phyloP scores from a whole-genome alignment of 1,284 basidiomycete genomes.

The Ceratobasidium papillatum region DNA sequence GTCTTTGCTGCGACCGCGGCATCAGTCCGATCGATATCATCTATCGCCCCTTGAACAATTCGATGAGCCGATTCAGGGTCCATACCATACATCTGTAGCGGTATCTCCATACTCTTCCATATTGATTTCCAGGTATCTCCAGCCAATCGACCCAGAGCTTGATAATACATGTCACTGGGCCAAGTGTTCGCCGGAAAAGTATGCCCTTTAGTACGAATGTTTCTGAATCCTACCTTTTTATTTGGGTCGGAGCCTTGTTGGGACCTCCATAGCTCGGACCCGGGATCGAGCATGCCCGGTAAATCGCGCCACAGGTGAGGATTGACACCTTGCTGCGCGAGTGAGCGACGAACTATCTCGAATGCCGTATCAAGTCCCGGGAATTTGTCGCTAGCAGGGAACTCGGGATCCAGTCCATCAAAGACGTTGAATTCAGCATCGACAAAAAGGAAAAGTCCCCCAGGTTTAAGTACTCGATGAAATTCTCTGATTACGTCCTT shows the following conservation, averaged over 20 bases:
- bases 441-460: background rate
- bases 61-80: background rate
- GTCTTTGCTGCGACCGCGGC: background rate
- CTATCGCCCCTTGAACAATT: background rate
- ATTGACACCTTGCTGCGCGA: background rate
- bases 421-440: constrained; percentile 1
- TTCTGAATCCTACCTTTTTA: background rate
- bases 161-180: background rate
- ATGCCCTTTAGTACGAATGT: background rate
- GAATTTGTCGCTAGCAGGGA: background rate
- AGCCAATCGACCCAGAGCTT: background rate
- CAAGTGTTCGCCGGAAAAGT: background rate
- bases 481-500: background rate
- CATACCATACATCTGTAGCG: background rate
- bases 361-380: background rate
- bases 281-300: background rate
- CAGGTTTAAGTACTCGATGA: constrained; percentile 6
- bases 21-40: constrained; percentile 3
- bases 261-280: background rate
- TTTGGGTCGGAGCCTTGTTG: background rate
- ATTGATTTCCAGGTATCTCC: background rate
- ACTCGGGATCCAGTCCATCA: background rate
- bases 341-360: background rate
- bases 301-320: background rate
- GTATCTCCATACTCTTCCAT: constrained; percentile 9